Base-by-base conservation (phyloP, 768 basidiomycete genomes). In the Mycena rebaudengoi region DNA sequence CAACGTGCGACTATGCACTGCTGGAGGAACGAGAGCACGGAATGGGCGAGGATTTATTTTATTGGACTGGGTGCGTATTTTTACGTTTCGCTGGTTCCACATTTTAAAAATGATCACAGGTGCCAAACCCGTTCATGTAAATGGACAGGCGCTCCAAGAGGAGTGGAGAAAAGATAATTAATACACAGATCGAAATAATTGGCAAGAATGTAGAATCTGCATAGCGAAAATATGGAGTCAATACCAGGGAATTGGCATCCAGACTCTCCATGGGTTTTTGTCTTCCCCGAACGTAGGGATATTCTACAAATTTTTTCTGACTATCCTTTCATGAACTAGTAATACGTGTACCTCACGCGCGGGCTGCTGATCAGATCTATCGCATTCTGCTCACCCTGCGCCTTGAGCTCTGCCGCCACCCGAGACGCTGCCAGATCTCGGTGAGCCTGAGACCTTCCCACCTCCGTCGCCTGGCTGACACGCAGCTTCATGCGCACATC, bases 281-380 rank as follows among this genome's bases (percentile, higher is more conserved):
- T n/a, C n/a, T n/a, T n/a, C n/a, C n/a, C n/a, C n/a, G n/a, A n/a
- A n/a, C n/a, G n/a, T n/a, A n/a, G n/a, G n/a, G n/a, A n/a, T n/a
- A n/a, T n/a, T n/a, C n/a, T n/a, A n/a, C n/a, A n/a, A n/a, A n/a
- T n/a, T n/a, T n/a, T n/a, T n/a, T n/a, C n/a, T n/a, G n/a, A n/a
- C n/a, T n/a, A n/a, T n/a, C n/a, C n/a, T n/a, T n/a, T n/a, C n/a
- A n/a, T n/a, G n/a, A n/a, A n/a, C n/a, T n/a, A n/a, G n/a, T n/a
- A n/a, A n/a, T n/a, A n/a, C n/a, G n/a, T n/a, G n/a, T n/a, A n/a
- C n/a, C n/a, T n/a, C n/a, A n/a, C n/a, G n/a, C n/a, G n/a, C n/a
- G n/a, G n/a, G 46, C 28, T 91, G 0, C 90, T 90, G 4, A 90
- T 89, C 2, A 85, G 81, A 28, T 50, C 33, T 32, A 50, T 44